These are phyloP conservation scores for Spizellomyces punctatus DNA, from an alignment of 192 early-diverging fungal species.

Conservation along the genomic window DNA sequence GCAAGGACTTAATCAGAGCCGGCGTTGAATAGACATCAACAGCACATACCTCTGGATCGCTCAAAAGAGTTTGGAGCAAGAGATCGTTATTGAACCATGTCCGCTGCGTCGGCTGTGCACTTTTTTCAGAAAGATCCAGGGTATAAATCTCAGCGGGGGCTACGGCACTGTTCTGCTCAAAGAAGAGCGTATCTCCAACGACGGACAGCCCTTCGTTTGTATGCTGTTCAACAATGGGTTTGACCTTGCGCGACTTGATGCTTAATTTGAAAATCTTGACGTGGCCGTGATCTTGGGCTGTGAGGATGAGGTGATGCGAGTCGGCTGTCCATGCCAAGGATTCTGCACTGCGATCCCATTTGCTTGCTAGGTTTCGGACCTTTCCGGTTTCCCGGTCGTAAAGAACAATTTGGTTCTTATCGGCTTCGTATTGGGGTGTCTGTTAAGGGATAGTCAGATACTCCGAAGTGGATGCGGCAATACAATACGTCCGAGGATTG, in stretches of 20 bases:
- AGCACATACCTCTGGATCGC: constrained; percentile 42
- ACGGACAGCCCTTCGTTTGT: constrained; percentile 7
- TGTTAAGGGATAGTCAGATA: constrained; percentile 1
- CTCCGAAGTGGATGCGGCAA: not conserved
- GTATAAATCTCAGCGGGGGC: constrained; percentile 18
- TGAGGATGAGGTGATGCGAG: constrained; percentile 54
- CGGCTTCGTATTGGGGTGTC: constrained; percentile 71
- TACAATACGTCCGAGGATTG: not conserved
- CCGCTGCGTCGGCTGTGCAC: constrained; percentile 22
- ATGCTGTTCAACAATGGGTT: constrained; percentile 9
- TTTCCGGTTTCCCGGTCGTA: constrained; percentile 47
- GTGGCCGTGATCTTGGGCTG: constrained; percentile 69
- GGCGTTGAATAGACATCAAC: not conserved
- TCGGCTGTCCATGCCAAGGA: constrained; percentile 64
- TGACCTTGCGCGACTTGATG: constrained; percentile 5
- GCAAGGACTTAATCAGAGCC: not conserved
- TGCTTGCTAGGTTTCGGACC: constrained; percentile 29
- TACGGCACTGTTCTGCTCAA: constrained; percentile 8
- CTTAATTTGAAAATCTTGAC: constrained; percentile 59
- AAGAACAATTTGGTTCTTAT: constrained; percentile 71
- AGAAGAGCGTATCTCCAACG: constrained; percentile 9
- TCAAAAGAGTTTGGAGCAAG: constrained; percentile 47
- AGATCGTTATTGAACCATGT: constrained; percentile 50
- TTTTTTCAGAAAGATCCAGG: constrained; percentile 1
- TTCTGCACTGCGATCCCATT: constrained; percentile 61